phyloP scores from a whole-genome alignment of 208 protist species.

The Crithidia bombi region DNA sequence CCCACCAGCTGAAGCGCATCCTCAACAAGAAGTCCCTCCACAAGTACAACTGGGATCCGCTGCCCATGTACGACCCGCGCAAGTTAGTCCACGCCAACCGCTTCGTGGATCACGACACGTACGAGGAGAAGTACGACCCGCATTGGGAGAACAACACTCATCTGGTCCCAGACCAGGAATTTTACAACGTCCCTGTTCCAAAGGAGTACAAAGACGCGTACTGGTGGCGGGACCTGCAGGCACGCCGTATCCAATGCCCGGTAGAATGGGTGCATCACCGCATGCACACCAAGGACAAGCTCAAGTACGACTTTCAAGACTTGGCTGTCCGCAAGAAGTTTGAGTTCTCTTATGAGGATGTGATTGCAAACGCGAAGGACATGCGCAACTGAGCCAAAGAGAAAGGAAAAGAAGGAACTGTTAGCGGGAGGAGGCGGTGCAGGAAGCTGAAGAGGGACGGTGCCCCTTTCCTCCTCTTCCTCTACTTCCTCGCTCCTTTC shows the following conservation, averaged over 20 bases:
- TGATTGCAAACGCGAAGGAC: constrained; percentile 84
- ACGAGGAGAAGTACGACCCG: constrained; percentile 81
- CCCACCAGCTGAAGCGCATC: constrained; percentile 90
- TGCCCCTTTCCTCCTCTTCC: neutral
- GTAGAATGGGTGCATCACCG: constrained; percentile 86
- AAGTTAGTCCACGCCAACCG: constrained; percentile 86
- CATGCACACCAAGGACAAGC: constrained; percentile 79
- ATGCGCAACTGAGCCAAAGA: constrained; percentile 65
- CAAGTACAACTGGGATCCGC: constrained; percentile 88
- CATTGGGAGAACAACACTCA: constrained; percentile 75
- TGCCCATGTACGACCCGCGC: constrained; percentile 91
- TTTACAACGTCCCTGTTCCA: constrained; percentile 80
- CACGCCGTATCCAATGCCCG: constrained; percentile 89
- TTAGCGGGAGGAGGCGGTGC: neutral
- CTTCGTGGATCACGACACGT: constrained; percentile 80
- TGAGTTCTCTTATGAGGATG: constrained; percentile 82
- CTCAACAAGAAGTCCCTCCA: constrained; percentile 92
- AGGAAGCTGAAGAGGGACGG: neutral
- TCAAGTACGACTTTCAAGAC: constrained; percentile 89
- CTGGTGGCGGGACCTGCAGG: constrained; percentile 92
- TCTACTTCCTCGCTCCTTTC: neutral
- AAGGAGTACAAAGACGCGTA: constrained; percentile 92
- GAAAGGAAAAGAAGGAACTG: neutral
- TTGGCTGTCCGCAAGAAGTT: constrained; percentile 90
- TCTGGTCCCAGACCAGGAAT: constrained; percentile 86